A percentile compares a stretch with the other conserved stretches of the same genome.
phyloP scores from a whole-genome alignment of 495 filamentous ascomycete species.

The Penicillium soppii region DNA sequence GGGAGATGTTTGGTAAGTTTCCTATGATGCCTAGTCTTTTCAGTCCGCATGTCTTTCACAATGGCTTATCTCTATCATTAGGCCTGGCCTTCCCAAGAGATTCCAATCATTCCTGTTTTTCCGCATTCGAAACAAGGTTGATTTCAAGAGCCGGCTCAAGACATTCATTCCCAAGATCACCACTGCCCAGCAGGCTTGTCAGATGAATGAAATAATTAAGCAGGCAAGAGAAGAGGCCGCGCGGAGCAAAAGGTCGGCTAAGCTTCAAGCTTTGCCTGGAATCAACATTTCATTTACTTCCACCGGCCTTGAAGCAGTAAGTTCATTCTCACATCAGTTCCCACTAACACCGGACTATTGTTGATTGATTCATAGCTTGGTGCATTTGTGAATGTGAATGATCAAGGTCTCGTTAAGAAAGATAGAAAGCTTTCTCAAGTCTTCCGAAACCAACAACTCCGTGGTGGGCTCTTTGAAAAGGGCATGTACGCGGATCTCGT shows the following conservation, averaged over 20 bases:
- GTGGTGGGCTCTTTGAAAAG: constrained; percentile 6
- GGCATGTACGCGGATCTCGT: constrained; percentile 9
- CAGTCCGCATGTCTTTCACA: background rate
- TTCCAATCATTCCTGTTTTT: constrained; percentile 18
- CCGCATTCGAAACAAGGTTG: constrained; percentile 5
- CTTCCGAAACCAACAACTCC: constrained; percentile 1
- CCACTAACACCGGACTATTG: too few species aligned
- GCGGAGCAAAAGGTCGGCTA: background rate
- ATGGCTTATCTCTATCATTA: background rate
- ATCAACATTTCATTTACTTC: constrained; percentile 13
- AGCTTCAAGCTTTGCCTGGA: constrained; percentile 2
- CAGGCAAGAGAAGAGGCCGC: background rate
- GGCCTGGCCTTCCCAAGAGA: constrained; percentile 16
- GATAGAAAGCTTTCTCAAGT: constrained; percentile 1
- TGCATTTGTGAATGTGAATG: background rate
- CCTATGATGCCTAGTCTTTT: background rate
- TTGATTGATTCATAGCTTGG: background rate
- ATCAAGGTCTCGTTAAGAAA: background rate
- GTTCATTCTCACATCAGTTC: background rate
- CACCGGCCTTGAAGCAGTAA: constrained; percentile 11
- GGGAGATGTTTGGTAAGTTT: constrained; percentile 13
- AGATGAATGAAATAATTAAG: constrained; percentile 5
- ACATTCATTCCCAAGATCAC: constrained; percentile 4
- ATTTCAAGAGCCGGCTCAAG: constrained; percentile 10
- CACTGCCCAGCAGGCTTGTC: background rate